A percentile compares a stretch with the other conserved stretches of the same genome.
Evolutionary conservation across 1,284 basidiomycete species (phyloP).

Genomic region (Austroboletus novae-zelandiae): DNA sequence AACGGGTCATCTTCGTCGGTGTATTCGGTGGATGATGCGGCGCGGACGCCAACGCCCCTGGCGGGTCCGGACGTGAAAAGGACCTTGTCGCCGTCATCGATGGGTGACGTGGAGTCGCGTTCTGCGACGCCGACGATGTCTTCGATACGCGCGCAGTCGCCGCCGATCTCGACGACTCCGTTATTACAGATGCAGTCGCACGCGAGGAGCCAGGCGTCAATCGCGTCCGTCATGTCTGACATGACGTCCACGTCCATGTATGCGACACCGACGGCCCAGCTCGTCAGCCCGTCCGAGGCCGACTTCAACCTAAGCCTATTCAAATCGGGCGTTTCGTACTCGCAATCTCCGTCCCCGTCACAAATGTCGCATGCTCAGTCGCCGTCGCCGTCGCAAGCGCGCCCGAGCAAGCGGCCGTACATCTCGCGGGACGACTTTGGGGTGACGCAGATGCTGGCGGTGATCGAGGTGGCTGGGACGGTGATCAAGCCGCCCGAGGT

Average conservation of each 20-base stretch:
- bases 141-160: background rate
- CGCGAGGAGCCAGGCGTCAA: constrained; percentile 52
- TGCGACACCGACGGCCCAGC: constrained; percentile 45
- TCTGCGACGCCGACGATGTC: constrained; percentile 32
- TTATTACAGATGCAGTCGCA: constrained; percentile 11
- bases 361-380: background rate
- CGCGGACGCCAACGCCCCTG: constrained; percentile 30
- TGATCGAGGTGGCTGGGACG: constrained; percentile 68
- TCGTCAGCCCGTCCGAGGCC: constrained; percentile 31
- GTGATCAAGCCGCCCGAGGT: constrained; percentile 17
- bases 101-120: constrained; percentile 26
- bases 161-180: too few species aligned
- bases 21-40: constrained; percentile 52
- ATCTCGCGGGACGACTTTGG: constrained; percentile 83
- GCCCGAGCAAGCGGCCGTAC: constrained; percentile 39
- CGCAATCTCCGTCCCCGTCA: background rate
- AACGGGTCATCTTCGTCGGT: constrained; percentile 47
- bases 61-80: constrained; percentile 21
- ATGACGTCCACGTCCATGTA: constrained; percentile 40
- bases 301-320: constrained; percentile 11
- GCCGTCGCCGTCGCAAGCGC: background rate
- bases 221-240: constrained; percentile 66
- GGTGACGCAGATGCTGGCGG: constrained; percentile 74
- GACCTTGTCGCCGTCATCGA: constrained; percentile 21
- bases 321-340: background rate